These are phyloP conservation scores for Margaritispora aquatica DNA, from an alignment of 495 filamentous ascomycete species.

Conservation along the genomic window DNA sequence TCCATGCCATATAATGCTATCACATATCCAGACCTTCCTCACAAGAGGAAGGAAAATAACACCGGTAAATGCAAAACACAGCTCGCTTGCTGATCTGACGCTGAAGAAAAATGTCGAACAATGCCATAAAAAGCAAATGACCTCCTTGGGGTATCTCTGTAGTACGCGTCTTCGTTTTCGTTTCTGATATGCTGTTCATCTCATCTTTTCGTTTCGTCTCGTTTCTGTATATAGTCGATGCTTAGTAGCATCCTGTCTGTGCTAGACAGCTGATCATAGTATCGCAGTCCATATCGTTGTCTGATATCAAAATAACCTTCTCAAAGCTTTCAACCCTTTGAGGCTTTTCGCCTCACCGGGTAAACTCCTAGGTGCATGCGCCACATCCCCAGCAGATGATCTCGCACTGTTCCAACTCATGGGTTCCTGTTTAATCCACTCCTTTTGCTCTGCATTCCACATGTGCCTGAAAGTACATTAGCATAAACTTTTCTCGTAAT, in stretches of 20 bases:
- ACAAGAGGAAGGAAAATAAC: background rate
- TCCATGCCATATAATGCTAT: background rate
- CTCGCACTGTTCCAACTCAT: background rate
- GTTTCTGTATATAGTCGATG: background rate
- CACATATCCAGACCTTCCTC: too few species aligned
- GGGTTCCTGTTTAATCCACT: constrained; percentile 17
- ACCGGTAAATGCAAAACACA: background rate
- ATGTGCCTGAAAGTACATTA: constrained; percentile 15
- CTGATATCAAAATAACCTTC: constrained; percentile 2
- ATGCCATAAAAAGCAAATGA: background rate
- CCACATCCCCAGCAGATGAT: background rate
- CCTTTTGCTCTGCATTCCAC: constrained; percentile 20
- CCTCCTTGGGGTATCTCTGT: background rate
- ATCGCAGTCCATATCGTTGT: too few species aligned
- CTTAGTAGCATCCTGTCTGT: too few species aligned
- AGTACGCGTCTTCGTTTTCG: background rate
- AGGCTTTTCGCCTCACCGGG: constrained; percentile 4
- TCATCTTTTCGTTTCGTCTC: background rate
- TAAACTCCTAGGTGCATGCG: constrained; percentile 16
- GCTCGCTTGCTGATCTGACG: background rate
- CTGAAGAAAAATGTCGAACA: too few species aligned
- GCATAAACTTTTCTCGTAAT: background rate
- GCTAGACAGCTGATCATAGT: too few species aligned
- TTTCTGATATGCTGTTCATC: background rate
- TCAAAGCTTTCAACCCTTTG: constrained; percentile 8